Conservation (phyloP, 1,284 basidiomycete genomes). For the Wallemia mellicola region DNA sequence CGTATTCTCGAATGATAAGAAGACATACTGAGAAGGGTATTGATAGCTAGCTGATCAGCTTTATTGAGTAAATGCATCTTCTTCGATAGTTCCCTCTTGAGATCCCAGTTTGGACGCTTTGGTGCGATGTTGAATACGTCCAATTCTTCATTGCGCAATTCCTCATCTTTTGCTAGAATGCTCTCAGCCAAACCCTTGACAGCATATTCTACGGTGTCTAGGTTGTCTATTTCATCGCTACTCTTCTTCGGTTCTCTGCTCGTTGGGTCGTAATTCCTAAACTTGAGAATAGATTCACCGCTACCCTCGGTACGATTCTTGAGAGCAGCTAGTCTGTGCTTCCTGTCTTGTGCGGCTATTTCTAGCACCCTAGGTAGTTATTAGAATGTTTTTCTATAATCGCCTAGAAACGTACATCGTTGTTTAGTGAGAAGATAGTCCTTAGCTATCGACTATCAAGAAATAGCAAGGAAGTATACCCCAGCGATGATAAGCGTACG, state of each 20-base stretch:
- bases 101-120: constrained; percentile 84
- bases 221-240: constrained; percentile 25
- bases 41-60: constrained; percentile 67
- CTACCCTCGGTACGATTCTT: constrained; percentile 26
- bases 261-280: constrained; percentile 14
- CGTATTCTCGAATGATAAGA: no score
- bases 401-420: not conserved
- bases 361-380: constrained; percentile 35
- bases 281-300: constrained; percentile 6
- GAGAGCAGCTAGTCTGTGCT: constrained; percentile 50
- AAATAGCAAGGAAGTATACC: not conserved
- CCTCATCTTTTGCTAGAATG: constrained; percentile 60
- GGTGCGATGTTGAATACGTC: constrained; percentile 91
- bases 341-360: constrained; percentile 53
- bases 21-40: constrained; percentile 74
- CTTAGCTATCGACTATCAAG: not conserved
- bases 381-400: not conserved
- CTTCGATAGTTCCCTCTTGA: constrained; percentile 77
- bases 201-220: constrained; percentile 63
- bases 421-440: no score
- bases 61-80: constrained; percentile 64
- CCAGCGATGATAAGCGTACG: no score
- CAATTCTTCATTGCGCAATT: constrained; percentile 58
- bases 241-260: constrained; percentile 12
- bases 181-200: constrained; percentile 53